Conservation (phyloP, 768 basidiomycete genomes). For the Mycena alexandri region DNA sequence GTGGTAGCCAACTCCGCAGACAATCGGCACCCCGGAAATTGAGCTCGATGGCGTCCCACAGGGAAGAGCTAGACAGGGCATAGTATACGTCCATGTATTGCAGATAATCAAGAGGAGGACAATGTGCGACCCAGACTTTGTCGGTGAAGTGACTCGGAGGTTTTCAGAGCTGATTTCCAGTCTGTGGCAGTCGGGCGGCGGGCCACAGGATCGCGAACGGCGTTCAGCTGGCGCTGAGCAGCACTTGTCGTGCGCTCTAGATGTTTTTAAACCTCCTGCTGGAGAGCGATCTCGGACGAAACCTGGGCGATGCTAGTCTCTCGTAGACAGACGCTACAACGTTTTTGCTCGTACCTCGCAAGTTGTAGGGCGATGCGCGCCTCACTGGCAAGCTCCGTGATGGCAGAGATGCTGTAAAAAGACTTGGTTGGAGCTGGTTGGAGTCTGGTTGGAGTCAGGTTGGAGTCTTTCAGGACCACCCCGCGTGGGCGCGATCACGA, state of each 20-base stretch:
- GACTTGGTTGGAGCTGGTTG: too few relatives aligned
- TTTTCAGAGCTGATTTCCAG: conserved; percentile 16
- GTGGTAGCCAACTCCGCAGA: not conserved
- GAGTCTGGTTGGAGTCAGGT: too few relatives aligned
- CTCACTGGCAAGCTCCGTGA: too few relatives aligned
- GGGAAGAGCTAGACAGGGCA: not conserved
- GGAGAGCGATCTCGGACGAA: not conserved
- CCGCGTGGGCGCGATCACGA: too few relatives aligned
- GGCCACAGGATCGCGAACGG: conserved; percentile 5
- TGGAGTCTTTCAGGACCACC: too few relatives aligned
- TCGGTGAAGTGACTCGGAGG: not conserved
- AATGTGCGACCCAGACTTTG: not conserved
- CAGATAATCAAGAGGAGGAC: conserved; percentile 5
- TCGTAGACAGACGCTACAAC: too few relatives aligned
- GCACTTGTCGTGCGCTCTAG: not conserved
- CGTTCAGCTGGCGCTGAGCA: conserved; percentile 18
- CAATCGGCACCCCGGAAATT: not conserved
- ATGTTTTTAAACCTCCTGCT: conserved; percentile 3
- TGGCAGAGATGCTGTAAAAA: too few relatives aligned
- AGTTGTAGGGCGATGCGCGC: too few relatives aligned
- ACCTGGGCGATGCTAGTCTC: conserved; percentile 7
- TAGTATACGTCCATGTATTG: conserved; percentile 9
- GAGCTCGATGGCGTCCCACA: not conserved
- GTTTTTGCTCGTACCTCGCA: too few relatives aligned
- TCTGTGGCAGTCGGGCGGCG: conserved; percentile 14